Conservation (phyloP, 306 rosid genomes). For the Cucumis cinereus region DNA sequence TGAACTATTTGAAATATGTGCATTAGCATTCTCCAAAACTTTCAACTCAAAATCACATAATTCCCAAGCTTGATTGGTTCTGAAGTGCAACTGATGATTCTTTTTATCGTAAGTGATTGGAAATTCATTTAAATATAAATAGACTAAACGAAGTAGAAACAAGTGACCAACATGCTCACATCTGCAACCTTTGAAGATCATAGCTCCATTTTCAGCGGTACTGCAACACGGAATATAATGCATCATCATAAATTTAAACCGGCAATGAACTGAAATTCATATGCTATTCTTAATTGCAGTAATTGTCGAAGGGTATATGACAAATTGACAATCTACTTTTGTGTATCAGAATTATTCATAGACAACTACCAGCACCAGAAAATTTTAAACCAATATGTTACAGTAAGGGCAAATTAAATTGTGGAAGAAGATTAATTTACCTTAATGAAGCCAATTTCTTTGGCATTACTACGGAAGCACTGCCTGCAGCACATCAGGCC, state of each 20-base stretch:
- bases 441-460: conserved; percentile 52
- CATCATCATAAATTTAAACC: background rate
- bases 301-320: background rate
- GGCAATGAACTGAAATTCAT: background rate
- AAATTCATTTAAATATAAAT: background rate
- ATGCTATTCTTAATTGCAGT: background rate
- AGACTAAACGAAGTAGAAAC: background rate
- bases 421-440: background rate
- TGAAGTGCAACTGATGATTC: background rate
- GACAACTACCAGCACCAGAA: background rate
- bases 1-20: too few species aligned
- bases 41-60: background rate
- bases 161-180: background rate
- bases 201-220: background rate
- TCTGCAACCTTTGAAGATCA: background rate
- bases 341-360: background rate
- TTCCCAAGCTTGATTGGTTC: background rate
- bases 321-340: background rate
- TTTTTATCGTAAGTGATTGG: background rate
- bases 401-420: background rate
- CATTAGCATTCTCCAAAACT: too few species aligned
- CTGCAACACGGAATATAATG: background rate
- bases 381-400: background rate
- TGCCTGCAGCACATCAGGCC: conserved; percentile 53
- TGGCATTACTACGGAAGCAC: conserved; percentile 55